Conservation (phyloP, 2,329 filamentous ascomycete genomes). For the Cladophialophora exuberans region DNA sequence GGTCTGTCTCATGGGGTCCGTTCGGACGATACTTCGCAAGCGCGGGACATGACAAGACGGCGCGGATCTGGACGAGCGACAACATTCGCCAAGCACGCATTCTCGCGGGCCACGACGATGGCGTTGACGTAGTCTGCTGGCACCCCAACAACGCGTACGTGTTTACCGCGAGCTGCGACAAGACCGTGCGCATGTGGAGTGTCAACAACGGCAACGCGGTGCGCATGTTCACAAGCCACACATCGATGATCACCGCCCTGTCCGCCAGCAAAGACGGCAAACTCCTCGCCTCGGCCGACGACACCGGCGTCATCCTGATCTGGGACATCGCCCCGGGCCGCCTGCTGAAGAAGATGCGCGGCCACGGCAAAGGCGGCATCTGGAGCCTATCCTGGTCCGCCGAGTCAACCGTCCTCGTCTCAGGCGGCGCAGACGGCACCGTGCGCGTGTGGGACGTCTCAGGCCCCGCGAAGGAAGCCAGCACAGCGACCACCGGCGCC, state of each 20-base stretch:
- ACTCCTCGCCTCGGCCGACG: constrained; percentile 87
- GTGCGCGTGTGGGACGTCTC: constrained; percentile 93
- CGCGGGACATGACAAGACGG: constrained; percentile 84
- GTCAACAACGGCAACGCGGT: constrained; percentile 85
- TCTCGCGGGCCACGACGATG: constrained; percentile 88
- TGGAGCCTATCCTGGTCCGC: constrained; percentile 93
- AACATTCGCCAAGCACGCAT: constrained; percentile 87
- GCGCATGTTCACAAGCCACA: constrained; percentile 89
- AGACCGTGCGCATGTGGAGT: constrained; percentile 96
- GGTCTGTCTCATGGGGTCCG: constrained; percentile 86
- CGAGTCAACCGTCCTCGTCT: constrained; percentile 87
- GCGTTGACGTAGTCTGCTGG: constrained; percentile 89
- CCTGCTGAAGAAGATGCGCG: constrained; percentile 87
- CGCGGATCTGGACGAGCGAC: constrained; percentile 89
- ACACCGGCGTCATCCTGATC: constrained; percentile 84
- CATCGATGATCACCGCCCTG: constrained; percentile 80
- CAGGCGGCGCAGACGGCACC: constrained; percentile 87
- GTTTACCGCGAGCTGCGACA: constrained; percentile 91
- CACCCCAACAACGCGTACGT: constrained; percentile 93
- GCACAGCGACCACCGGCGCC: constrained; percentile 36
- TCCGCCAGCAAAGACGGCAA: constrained; percentile 87
- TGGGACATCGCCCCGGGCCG: constrained; percentile 91
- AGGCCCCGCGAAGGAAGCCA: constrained; percentile 62
- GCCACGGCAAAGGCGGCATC: constrained; percentile 90
- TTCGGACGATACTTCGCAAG: constrained; percentile 95